A percentile compares a stretch with the other conserved stretches of the same genome.
Conservation (phyloP, 139 green algal genomes). For the Ettlia oleoabundans region DNA sequence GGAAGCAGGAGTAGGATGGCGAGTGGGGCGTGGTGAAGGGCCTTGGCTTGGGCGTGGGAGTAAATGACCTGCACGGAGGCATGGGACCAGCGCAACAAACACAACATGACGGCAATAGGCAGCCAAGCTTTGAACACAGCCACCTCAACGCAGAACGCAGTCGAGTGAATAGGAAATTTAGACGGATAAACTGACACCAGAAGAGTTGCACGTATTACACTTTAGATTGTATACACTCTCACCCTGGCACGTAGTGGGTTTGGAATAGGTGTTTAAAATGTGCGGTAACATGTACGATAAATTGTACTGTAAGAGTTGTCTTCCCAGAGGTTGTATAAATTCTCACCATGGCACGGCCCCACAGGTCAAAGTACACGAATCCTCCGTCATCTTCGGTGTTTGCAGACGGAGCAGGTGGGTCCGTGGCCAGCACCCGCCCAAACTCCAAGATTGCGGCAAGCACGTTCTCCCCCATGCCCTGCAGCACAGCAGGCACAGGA, state of each 20-base stretch:
- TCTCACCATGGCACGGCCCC: slow-evolving; percentile 44
- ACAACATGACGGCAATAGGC: neutral
- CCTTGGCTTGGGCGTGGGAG: slow-evolving; percentile 23
- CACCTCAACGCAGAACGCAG: neutral
- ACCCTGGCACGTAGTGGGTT: too few species aligned
- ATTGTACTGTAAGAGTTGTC: too few species aligned
- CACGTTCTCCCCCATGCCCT: slow-evolving; percentile 66
- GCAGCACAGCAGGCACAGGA: too few species aligned
- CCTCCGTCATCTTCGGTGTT: neutral
- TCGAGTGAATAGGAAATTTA: neutral
- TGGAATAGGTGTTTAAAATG: too few species aligned
- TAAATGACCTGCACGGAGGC: slow-evolving; percentile 46
- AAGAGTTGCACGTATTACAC: neutral
- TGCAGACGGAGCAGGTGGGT: neutral
- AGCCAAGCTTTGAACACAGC: neutral
- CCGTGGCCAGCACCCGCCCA: slow-evolving; percentile 30
- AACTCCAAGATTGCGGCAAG: slow-evolving; percentile 47
- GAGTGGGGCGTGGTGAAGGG: slow-evolving; percentile 47
- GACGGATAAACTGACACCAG: neutral
- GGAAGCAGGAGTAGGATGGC: slow-evolving; percentile 24
- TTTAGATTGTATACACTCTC: too few species aligned
- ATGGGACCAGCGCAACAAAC: neutral
- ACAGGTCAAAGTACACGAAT: slow-evolving; percentile 49
- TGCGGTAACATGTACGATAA: too few species aligned
- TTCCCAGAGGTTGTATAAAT: too few species aligned